Evolutionary conservation across 108 stramenopile genomes (phyloP).

Genomic region (Chaetoceros tenuissimus): DNA sequence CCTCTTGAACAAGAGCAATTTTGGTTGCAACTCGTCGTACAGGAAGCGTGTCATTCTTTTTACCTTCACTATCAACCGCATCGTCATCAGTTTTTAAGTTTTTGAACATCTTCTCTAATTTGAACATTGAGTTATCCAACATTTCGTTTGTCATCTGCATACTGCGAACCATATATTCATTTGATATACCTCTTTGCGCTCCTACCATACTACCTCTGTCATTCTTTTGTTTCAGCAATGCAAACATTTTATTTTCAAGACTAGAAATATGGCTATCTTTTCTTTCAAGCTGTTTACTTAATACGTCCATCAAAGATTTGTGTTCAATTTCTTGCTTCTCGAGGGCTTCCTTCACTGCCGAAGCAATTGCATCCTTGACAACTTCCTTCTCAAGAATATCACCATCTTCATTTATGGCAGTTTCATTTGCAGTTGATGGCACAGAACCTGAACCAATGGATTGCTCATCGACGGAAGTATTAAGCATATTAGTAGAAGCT

Average conservation of each 20-base stretch:
- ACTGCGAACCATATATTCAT: background rate
- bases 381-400: background rate
- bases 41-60: background rate
- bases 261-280: background rate
- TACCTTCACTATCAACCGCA: background rate
- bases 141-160: background rate
- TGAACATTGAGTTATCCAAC: background rate
- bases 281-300: background rate
- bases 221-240: background rate
- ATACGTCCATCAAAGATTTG: background rate
- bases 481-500: background rate
- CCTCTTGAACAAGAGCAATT: background rate
- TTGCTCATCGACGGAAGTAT: background rate
- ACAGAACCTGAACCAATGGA: background rate
- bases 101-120: background rate
- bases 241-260: background rate
- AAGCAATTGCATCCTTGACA: background rate
- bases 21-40: background rate
- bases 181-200: background rate
- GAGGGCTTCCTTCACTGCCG: background rate
- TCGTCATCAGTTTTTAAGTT: background rate
- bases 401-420: background rate
- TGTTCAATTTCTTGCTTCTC: background rate
- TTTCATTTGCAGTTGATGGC: background rate
- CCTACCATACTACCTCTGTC: background rate